A percentile compares a stretch with the other conserved stretches of the same genome.
Evolutionary conservation across 2,329 filamentous ascomycete genomes (phyloP).

Genomic region (Cladophialophora carrionii): DNA sequence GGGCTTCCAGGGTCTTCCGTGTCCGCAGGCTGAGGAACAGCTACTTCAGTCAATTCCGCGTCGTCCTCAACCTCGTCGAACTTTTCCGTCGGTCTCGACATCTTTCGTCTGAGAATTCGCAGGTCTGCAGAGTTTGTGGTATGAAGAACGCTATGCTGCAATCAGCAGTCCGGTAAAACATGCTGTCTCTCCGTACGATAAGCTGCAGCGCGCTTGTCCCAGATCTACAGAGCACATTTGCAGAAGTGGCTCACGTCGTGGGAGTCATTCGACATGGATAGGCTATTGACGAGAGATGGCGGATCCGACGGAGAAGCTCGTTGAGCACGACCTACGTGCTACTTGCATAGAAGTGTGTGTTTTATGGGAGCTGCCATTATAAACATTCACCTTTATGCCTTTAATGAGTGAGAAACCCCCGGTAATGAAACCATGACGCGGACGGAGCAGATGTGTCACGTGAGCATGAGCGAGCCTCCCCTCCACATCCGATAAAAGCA

Average conservation of each 20-base stretch:
- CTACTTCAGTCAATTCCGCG: conserved; percentile 20
- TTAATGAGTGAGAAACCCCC: neutral
- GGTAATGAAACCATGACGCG: neutral
- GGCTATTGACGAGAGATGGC: neutral
- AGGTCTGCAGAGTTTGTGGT: neutral
- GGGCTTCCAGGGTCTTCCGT: conserved; percentile 17
- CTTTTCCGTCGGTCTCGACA: neutral
- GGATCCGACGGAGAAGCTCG: neutral
- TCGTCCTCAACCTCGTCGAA: conserved; percentile 1
- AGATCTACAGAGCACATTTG: neutral
- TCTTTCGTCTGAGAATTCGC: conserved; percentile 6
- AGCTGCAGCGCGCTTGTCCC: neutral
- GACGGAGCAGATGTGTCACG: neutral
- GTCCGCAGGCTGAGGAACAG: conserved; percentile 12
- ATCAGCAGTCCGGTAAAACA: neutral
- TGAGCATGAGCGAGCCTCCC: neutral
- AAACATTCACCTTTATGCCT: neutral
- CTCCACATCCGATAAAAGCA: too few relatives aligned
- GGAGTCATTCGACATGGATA: neutral
- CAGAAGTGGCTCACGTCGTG: neutral
- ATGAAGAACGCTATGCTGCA: neutral
- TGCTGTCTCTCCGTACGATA: neutral
- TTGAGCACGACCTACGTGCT: neutral
- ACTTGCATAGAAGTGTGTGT: neutral
- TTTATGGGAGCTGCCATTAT: neutral